These are phyloP conservation scores for Ceratobasidium sp. DNA, from an alignment of 1,284 basidiomycete species.

Conservation along the genomic window DNA sequence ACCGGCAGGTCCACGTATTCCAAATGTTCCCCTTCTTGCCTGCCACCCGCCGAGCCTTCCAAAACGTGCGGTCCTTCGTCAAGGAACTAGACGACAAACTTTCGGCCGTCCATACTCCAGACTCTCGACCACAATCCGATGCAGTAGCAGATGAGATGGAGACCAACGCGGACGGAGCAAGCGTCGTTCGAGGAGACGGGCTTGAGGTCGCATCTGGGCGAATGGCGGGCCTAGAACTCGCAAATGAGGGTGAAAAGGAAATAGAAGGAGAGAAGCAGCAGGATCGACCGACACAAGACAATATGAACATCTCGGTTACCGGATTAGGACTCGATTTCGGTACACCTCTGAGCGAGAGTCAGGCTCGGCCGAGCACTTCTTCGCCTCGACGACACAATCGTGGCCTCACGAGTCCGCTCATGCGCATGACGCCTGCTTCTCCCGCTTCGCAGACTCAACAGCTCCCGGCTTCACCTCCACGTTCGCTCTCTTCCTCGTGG, in stretches of 20 bases:
- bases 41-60: slow-evolving; percentile 73
- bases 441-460: neutral
- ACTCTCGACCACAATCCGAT: slow-evolving; percentile 4
- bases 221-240: slow-evolving; percentile 14
- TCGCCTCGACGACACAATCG: slow-evolving; percentile 31
- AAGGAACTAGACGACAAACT: slow-evolving; percentile 13
- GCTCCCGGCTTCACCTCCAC: neutral
- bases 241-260: neutral
- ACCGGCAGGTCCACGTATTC: slow-evolving; percentile 81
- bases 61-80: slow-evolving; percentile 35
- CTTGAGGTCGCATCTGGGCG: slow-evolving; percentile 27
- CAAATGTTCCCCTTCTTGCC: slow-evolving; percentile 87
- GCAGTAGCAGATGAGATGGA: slow-evolving; percentile 16
- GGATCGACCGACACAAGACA: neutral
- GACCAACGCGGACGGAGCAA: slow-evolving; percentile 16
- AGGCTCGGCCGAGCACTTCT: neutral
- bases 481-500: neutral
- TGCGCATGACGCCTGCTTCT: slow-evolving; percentile 20
- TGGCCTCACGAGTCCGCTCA: slow-evolving; percentile 15
- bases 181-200: slow-evolving; percentile 28
- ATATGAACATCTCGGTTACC: neutral
- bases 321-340: slow-evolving; percentile 26
- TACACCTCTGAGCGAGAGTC: slow-evolving; percentile 4
- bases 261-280: neutral
- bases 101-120: neutral